Percentiles rank a stretch among this genome's conserved stretches.
Conservation (phyloP, 2,329 filamentous ascomycete genomes). For the Talaromyces sp. region DNA sequence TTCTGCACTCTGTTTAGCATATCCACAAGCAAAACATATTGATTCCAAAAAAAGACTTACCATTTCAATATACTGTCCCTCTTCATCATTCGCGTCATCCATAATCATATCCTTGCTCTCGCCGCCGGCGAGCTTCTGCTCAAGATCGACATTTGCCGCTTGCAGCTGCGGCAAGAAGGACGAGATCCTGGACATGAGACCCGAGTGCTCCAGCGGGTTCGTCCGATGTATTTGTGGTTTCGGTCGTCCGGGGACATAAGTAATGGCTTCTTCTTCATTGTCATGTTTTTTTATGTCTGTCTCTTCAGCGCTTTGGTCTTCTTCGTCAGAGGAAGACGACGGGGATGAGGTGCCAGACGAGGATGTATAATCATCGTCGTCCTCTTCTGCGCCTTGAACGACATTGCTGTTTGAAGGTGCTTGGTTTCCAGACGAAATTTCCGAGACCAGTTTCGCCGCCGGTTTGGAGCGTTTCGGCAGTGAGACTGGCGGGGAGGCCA, state of each 20-base stretch:
- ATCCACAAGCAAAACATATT: not conserved
- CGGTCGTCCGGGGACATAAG: slow-evolving; percentile 23
- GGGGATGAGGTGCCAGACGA: slow-evolving; percentile 14
- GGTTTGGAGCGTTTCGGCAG: not conserved
- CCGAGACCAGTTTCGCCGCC: not conserved
- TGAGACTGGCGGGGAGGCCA: not conserved
- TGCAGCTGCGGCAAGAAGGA: slow-evolving; percentile 40
- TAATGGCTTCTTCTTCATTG: slow-evolving; percentile 16
- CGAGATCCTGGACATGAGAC: slow-evolving; percentile 33
- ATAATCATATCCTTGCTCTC: slow-evolving; percentile 25
- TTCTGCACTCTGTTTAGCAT: slow-evolving; percentile 22
- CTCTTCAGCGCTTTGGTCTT: slow-evolving; percentile 19
- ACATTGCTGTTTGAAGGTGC: not conserved
- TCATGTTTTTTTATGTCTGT: not conserved
- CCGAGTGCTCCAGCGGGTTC: not conserved
- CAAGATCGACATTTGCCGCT: slow-evolving; percentile 38
- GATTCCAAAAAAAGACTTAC: slow-evolving; percentile 17
- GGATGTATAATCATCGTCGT: slow-evolving; percentile 15
- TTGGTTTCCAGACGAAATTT: not conserved
- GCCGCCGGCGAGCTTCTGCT: slow-evolving; percentile 33
- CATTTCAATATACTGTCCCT: slow-evolving; percentile 40
- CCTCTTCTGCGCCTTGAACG: not conserved
- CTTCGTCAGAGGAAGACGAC: slow-evolving; percentile 17
- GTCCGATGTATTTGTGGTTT: slow-evolving; percentile 29
- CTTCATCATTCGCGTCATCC: slow-evolving; percentile 25